Conservation (phyloP, 148 eudicot genomes). For the Mesembryanthemum crystallinum region DNA sequence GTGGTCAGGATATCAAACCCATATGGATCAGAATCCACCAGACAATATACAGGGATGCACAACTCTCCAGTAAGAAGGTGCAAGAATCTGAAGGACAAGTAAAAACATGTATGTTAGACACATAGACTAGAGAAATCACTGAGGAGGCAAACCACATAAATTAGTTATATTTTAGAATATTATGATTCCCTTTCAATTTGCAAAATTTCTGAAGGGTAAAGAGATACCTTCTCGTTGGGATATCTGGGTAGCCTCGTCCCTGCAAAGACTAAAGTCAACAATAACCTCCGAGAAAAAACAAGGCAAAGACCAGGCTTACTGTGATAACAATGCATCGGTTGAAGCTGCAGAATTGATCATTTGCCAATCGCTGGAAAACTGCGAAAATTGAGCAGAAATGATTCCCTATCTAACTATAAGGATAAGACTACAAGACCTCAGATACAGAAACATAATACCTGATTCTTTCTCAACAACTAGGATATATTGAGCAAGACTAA, state of each 20-base stretch:
- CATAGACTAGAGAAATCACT: background rate
- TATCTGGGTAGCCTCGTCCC: constrained; percentile 99
- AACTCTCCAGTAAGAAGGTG: constrained; percentile 65
- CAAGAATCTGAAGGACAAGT: constrained; percentile 55
- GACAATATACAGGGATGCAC: constrained; percentile 66
- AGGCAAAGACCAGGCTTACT: constrained; percentile 35
- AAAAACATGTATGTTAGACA: constrained; percentile 3
- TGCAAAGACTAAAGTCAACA: constrained; percentile 39
- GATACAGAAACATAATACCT: constrained; percentile 43
- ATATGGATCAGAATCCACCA: constrained; percentile 94
- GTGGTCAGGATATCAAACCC: constrained; percentile 95
- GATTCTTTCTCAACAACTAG: constrained; percentile 94
- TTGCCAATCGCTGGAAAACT: constrained; percentile 87
- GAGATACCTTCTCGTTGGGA: constrained; percentile 82
- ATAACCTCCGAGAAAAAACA: background rate
- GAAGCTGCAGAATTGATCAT: constrained; percentile 73
- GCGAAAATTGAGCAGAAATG: constrained; percentile 17
- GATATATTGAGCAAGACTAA: constrained; percentile 75
- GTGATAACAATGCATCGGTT: constrained; percentile 81
- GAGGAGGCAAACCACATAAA: background rate
- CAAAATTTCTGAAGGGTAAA: background rate
- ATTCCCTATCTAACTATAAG: background rate
- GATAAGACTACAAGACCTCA: background rate
- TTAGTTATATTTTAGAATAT: background rate
- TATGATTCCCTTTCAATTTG: background rate